phyloP scores from a whole-genome alignment of 2,329 filamentous ascomycete species.

The Cercospora nicotianae region DNA sequence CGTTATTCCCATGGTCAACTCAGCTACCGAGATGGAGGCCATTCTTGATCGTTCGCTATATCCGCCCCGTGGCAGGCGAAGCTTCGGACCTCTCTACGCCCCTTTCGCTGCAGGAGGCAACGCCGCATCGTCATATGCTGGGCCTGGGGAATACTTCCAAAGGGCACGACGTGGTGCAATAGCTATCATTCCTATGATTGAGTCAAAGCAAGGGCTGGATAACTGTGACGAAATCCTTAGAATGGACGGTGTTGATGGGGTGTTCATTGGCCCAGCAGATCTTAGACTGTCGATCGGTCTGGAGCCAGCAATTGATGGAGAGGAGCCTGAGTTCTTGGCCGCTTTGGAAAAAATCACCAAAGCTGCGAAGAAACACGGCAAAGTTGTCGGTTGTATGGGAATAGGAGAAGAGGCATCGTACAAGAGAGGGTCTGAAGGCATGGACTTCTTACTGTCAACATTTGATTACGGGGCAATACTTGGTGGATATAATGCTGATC shows the following conservation, averaged over 20 bases:
- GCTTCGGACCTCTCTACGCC: not conserved
- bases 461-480: not conserved
- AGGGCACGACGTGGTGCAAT: not conserved
- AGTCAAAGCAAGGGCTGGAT: not conserved
- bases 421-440: not conserved
- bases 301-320: not conserved
- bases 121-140: not conserved
- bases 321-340: not conserved
- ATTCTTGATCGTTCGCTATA: not conserved
- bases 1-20: not conserved
- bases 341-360: not conserved
- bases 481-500: not conserved
- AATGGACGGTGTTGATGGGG: not conserved
- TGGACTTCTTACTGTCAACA: not conserved
- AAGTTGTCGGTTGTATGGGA: not conserved
- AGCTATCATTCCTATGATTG: not conserved
- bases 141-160: not conserved
- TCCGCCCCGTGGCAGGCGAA: not conserved
- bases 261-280: not conserved
- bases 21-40: not conserved
- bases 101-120: not conserved
- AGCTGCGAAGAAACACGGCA: not conserved
- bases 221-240: not conserved
- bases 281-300: not conserved
- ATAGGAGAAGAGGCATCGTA: not conserved